phyloP scores from a whole-genome alignment of 495 filamentous ascomycete genomes.

The Hamigera avellanea region DNA sequence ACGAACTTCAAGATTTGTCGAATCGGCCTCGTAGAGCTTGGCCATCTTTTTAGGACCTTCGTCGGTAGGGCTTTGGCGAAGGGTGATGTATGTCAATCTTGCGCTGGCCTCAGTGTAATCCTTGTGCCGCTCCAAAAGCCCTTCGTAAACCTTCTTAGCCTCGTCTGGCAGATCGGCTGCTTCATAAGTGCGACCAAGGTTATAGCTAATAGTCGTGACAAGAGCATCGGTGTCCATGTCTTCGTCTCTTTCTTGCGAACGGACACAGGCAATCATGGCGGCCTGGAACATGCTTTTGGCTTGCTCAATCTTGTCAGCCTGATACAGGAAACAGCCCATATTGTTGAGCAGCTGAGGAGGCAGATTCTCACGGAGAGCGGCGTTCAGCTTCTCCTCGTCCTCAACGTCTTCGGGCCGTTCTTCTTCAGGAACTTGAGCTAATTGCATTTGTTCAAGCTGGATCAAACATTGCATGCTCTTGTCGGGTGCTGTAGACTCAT shows the following conservation, averaged over 20 bases:
- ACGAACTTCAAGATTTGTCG: conserved; percentile 78
- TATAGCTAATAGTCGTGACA: conserved; percentile 88
- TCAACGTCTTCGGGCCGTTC: conserved; percentile 57
- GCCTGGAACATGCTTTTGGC: conserved; percentile 84
- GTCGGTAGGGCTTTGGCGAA: conserved; percentile 71
- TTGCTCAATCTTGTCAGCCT: conserved; percentile 64
- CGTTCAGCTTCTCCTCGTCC: conserved; percentile 44
- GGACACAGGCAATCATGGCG: conserved; percentile 74
- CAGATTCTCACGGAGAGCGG: conserved; percentile 56
- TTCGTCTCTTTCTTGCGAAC: conserved; percentile 46
- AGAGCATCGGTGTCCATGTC: conserved; percentile 77
- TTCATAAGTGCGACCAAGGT: conserved; percentile 93
- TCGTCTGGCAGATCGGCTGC: conserved; percentile 67
- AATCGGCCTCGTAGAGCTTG: conserved; percentile 68
- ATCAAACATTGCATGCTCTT: conserved; percentile 83
- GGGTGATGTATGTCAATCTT: conserved; percentile 76
- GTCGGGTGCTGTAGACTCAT: conserved; percentile 74
- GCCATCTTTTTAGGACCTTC: conserved; percentile 77
- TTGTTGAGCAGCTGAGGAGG: conserved; percentile 93
- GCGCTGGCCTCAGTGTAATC: conserved; percentile 88
- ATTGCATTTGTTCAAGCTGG: conserved; percentile 78
- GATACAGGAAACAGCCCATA: conserved; percentile 89
- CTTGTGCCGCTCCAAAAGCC: conserved; percentile 64
- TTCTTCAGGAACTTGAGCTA: conserved; percentile 59
- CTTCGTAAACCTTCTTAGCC: conserved; percentile 78